Conservation (phyloP, 768 basidiomycete genomes). For the Tulasnella sp. region DNA sequence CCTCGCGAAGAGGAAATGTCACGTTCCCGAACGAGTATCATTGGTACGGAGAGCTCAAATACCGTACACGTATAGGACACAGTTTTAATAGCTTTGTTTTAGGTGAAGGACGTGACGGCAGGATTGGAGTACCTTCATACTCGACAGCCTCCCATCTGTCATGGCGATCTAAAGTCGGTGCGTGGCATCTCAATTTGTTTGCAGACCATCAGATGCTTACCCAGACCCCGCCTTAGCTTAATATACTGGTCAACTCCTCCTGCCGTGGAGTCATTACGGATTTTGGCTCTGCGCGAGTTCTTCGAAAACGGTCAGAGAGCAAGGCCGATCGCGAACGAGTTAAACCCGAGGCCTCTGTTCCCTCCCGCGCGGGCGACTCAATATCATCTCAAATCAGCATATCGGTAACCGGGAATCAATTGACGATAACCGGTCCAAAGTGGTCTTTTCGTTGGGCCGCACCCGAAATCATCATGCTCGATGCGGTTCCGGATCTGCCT, state of each 20-base stretch:
- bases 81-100: neutral
- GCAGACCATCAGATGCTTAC: neutral
- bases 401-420: neutral
- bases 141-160: neutral
- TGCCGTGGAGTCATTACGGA: neutral
- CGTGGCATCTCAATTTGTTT: neutral
- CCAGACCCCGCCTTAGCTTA: neutral
- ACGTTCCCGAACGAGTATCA: neutral
- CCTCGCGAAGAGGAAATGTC: neutral
- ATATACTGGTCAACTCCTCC: neutral
- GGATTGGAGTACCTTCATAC: neutral
- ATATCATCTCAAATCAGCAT: neutral
- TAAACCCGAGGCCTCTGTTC: neutral
- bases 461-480: neutral
- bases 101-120: neutral
- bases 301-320: neutral
- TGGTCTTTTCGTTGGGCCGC: neutral
- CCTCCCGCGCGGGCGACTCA: no score
- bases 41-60: neutral
- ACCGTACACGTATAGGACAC: neutral
- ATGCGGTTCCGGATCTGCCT: neutral
- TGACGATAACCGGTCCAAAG: neutral
- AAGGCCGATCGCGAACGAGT: neutral
- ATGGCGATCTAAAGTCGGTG: constrained; percentile 11
- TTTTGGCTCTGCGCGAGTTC: neutral